Conservation (phyloP, 768 basidiomycete species). For the Mycena amicta region DNA sequence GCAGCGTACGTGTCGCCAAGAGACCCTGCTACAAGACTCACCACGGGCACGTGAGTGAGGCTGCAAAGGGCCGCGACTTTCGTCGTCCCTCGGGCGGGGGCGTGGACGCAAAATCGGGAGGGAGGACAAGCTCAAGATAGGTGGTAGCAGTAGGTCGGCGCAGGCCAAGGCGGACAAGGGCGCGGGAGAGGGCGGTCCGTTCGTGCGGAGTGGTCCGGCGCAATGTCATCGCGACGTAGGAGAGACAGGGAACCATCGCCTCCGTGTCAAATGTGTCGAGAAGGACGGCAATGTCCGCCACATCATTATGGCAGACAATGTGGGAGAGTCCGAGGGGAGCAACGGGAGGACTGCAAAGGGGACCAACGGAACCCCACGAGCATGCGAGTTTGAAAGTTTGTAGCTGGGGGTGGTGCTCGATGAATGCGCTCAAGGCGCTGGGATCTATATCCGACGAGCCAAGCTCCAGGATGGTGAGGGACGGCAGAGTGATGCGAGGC, state of each 20-base stretch:
- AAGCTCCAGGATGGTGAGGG: neutral
- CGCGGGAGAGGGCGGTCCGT: neutral
- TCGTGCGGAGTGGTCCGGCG: neutral
- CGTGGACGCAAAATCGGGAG: neutral
- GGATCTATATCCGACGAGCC: neutral
- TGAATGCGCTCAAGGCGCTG: neutral
- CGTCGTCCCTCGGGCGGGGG: neutral
- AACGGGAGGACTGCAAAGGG: neutral
- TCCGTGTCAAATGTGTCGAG: neutral
- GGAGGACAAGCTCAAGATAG: neutral
- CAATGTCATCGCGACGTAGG: neutral
- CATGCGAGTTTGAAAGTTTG: neutral
- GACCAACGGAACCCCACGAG: neutral
- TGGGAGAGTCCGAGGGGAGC: neutral
- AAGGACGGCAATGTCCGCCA: neutral
- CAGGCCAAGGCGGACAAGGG: neutral
- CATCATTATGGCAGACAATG: neutral
- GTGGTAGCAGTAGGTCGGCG: too few relatives aligned
- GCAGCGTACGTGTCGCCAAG: neutral
- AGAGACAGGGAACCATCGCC: neutral
- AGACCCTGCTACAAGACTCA: neutral
- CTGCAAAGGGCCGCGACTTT: neutral
- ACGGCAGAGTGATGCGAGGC: neutral
- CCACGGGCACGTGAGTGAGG: neutral
- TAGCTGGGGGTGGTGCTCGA: neutral